Conservation (phyloP, 805 yeast species). For the Hyphopichia homilentoma region DNA sequence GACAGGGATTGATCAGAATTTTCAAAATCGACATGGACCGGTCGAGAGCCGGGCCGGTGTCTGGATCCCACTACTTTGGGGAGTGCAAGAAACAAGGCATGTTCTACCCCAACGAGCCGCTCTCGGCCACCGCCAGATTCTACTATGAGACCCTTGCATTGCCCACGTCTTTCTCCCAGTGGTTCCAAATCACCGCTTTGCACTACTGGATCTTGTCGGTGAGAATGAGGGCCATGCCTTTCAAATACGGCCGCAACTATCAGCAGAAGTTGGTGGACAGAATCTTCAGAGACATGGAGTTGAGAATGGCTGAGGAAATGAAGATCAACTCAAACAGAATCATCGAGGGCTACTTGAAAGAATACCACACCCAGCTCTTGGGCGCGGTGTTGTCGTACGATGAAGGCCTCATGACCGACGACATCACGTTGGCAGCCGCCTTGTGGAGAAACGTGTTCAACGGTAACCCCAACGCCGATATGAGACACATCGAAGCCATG, state of each 20-base stretch:
- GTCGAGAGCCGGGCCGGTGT: constrained; percentile 89
- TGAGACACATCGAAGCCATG: constrained; percentile 79
- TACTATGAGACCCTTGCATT: constrained; percentile 81
- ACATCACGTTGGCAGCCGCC: constrained; percentile 72
- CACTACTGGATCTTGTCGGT: constrained; percentile 94
- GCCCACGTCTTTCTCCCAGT: constrained; percentile 88
- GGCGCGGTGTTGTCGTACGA: constrained; percentile 90
- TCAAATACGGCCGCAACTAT: constrained; percentile 80
- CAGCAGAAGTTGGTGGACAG: constrained; percentile 91
- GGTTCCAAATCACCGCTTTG: constrained; percentile 88
- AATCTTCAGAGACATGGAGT: constrained; percentile 85
- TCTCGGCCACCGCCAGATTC: constrained; percentile 71
- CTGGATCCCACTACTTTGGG: constrained; percentile 83
- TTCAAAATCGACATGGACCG: constrained; percentile 88
- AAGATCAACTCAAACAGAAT: constrained; percentile 77
- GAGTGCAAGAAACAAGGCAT: constrained; percentile 84
- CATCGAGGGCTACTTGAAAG: constrained; percentile 82
- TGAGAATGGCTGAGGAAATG: constrained; percentile 80
- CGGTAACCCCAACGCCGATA: constrained; percentile 76
- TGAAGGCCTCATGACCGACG: constrained; percentile 82
- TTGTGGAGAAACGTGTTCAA: constrained; percentile 90
- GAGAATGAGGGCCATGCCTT: constrained; percentile 95
- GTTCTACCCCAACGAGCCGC: constrained; percentile 67
- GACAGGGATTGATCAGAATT: constrained; percentile 57
- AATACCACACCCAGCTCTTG: constrained; percentile 83